A percentile compares a stretch with the other conserved stretches of the same genome.
Evolutionary conservation across 2,329 filamentous ascomycete species (phyloP).

Genomic region (Xylariales sp.): DNA sequence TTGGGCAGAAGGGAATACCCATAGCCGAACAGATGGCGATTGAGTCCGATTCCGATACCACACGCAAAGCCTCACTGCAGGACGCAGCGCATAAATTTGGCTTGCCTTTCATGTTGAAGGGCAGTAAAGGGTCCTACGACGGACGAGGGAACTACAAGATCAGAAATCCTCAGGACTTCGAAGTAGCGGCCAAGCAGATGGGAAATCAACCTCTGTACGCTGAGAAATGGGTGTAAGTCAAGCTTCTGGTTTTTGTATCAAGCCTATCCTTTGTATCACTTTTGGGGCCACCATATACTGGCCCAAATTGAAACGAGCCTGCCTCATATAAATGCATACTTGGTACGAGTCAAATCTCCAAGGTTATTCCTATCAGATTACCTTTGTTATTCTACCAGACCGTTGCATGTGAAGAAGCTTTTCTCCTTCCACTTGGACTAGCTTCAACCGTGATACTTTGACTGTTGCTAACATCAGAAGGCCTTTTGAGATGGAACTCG

Average conservation of each 20-base stretch:
- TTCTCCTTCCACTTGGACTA: no score
- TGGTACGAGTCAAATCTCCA: no score
- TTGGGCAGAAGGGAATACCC: slow-evolving; percentile 62
- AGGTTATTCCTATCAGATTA: slow-evolving; percentile 2
- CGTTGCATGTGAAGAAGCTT: no score
- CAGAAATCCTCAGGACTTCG: slow-evolving; percentile 39
- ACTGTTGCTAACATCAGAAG: no score
- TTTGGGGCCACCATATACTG: no score
- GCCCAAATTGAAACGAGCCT: no score
- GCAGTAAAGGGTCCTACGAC: slow-evolving; percentile 85
- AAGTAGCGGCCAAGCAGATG: slow-evolving; percentile 64
- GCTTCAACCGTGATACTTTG: no score
- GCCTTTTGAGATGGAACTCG: slow-evolving; percentile 79
- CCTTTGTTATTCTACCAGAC: background rate
- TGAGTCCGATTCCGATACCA: slow-evolving; percentile 40
- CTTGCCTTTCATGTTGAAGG: slow-evolving; percentile 90
- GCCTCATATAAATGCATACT: no score
- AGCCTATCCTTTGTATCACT: no score
- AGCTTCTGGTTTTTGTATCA: no score
- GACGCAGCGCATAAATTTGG: slow-evolving; percentile 62
- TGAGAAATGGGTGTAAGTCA: slow-evolving; percentile 68
- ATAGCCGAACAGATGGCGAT: slow-evolving; percentile 68
- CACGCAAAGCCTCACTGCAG: slow-evolving; percentile 54
- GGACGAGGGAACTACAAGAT: slow-evolving; percentile 67
- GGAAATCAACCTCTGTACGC: slow-evolving; percentile 73